A percentile compares a stretch with the other conserved stretches of the same genome.
phyloP scores from a whole-genome alignment of 495 filamentous ascomycete species.

The Neurospora hispaniola region DNA sequence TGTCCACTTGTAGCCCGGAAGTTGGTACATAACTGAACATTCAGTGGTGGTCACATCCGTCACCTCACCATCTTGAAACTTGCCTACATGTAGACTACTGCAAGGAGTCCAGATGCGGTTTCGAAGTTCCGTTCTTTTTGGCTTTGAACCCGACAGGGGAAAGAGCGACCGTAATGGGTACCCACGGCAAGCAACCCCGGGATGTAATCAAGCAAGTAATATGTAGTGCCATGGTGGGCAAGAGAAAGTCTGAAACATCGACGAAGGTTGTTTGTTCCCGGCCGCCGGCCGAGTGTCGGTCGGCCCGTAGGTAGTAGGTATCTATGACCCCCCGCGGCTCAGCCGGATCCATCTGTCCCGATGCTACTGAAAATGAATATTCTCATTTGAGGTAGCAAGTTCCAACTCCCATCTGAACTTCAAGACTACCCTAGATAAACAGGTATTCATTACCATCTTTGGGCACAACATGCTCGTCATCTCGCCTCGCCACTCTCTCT shows the following conservation, averaged over 20 bases:
- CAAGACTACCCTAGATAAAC: background rate
- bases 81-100: background rate
- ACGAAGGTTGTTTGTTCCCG: background rate
- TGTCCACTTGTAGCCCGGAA: background rate
- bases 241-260: background rate
- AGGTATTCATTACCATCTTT: background rate
- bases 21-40: background rate
- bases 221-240: background rate
- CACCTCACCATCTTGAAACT: background rate
- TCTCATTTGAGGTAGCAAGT: background rate
- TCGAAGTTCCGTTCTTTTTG: background rate
- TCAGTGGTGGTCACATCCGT: background rate
- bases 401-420: background rate
- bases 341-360: background rate
- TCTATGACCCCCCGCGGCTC: background rate
- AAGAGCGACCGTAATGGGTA: background rate
- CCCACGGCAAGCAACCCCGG: background rate
- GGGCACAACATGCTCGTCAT: background rate
- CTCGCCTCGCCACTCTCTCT: background rate
- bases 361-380: background rate
- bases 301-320: background rate
- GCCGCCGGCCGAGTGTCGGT: background rate
- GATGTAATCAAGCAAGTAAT: background rate
- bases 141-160: background rate
- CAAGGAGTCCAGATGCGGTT: background rate